Evolutionary conservation across 352 stramenopile genomes (phyloP).

Genomic region (Phytophthora melonis): DNA sequence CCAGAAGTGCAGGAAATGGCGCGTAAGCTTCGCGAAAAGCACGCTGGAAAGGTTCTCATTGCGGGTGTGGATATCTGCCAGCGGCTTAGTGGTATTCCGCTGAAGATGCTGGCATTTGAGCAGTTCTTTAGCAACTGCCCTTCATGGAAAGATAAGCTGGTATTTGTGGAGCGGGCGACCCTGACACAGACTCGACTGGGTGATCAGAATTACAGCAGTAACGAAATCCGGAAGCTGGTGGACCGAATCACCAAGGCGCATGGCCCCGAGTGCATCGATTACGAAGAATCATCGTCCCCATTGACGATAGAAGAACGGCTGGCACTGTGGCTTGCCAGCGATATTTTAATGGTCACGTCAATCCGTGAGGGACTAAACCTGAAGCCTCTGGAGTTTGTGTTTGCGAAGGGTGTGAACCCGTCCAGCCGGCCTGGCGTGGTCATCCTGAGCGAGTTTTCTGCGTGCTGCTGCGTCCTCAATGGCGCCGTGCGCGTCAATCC

Average conservation of each 20-base stretch:
- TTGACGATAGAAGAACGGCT: conserved; percentile 93
- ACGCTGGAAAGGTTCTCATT: conserved; percentile 94
- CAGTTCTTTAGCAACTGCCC: conserved; percentile 96
- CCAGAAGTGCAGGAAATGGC: conserved; percentile 83
- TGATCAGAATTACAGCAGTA: conserved; percentile 93
- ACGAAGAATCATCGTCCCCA: conserved; percentile 84
- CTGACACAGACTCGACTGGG: conserved; percentile 88
- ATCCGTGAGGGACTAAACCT: conserved; percentile 98
- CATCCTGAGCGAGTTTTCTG: conserved; percentile 97
- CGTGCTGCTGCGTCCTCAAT: conserved; percentile 96
- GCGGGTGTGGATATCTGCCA: conserved; percentile 94
- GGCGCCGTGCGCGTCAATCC: conserved; percentile 97
- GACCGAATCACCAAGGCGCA: conserved; percentile 78
- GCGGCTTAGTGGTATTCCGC: conserved; percentile 92
- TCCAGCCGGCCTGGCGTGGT: conserved; percentile 92
- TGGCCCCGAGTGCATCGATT: conserved; percentile 84
- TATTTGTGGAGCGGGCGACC: conserved; percentile 95
- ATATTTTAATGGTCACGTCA: conserved; percentile 96
- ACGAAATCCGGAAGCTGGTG: conserved; percentile 87
- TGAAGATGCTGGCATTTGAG: conserved; percentile 97
- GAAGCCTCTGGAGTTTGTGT: conserved; percentile 96
- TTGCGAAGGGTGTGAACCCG: conserved; percentile 71
- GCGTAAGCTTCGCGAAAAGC: conserved; percentile 87
- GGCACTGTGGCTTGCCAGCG: conserved; percentile 94
- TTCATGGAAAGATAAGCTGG: conserved; percentile 94